These are phyloP conservation scores for Rhynchosporium agropyri DNA, from an alignment of 2,329 filamentous ascomycete genomes.

Conservation along the genomic window DNA sequence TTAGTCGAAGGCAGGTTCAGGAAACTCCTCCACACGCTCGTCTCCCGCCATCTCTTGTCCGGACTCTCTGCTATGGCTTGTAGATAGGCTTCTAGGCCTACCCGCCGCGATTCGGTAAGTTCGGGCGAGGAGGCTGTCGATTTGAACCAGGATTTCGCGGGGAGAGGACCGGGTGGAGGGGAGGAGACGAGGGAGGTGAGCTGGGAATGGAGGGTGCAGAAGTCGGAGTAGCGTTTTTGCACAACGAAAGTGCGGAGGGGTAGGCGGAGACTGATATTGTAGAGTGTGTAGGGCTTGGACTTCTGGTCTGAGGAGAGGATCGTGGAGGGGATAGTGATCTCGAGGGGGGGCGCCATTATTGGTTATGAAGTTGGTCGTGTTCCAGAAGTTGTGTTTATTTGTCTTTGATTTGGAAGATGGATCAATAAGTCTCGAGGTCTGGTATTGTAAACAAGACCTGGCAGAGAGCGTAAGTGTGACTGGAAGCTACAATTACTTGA, in stretches of 20 bases:
- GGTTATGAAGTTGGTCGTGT: conserved; percentile 6
- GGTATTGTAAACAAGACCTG: no score
- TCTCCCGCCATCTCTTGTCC: conserved; percentile 77
- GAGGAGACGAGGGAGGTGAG: conserved; percentile 62
- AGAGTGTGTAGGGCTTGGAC: conserved; percentile 68
- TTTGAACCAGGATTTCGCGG: conserved; percentile 76
- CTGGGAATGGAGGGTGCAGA: conserved; percentile 64
- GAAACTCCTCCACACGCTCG: conserved; percentile 72
- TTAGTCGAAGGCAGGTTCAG: conserved; percentile 63
- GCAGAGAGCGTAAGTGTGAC: neutral
- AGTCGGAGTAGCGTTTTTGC: conserved; percentile 83
- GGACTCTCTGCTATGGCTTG: conserved; percentile 70
- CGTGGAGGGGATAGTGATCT: conserved; percentile 51
- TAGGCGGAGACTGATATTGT: conserved; percentile 76
- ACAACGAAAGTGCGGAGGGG: conserved; percentile 76
- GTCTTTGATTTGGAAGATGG: neutral
- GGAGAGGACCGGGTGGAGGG: conserved; percentile 68
- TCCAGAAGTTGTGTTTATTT: neutral
- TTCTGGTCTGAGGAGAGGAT: conserved; percentile 39
- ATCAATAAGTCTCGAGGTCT: neutral
- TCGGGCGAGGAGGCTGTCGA: conserved; percentile 70
- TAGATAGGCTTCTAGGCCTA: conserved; percentile 70
- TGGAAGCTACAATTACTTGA: conserved; percentile 19
- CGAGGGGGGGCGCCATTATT: conserved; percentile 64
- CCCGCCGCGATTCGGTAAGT: conserved; percentile 70